Base-by-base conservation (phyloP, 768 basidiomycete genomes). In the Amanita thiersii region DNA sequence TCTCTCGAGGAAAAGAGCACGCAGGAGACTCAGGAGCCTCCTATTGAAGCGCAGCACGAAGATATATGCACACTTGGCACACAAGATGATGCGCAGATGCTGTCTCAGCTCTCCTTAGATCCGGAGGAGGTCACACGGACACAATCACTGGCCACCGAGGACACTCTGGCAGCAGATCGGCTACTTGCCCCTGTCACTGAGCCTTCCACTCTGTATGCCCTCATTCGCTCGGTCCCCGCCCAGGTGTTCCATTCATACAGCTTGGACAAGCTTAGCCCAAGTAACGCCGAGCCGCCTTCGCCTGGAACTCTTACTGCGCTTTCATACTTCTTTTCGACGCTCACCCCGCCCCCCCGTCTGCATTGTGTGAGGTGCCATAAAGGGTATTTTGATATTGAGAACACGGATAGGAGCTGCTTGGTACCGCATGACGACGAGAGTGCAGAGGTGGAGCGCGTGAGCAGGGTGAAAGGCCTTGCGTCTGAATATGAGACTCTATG, bases 391-490 rank as follows among this genome's bases (percentile, higher is more conserved):
- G 83, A 81, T 0, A 63, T 87, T 11, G 84, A 86, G 50, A 89
- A 88, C 54, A 64, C 61, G n/a, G 83, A 85, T 47, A 64, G 73
- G 17, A 73, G 77, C 40, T 88, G 86, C 52, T 64, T 73, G 5
- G 73, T 87, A 2, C 65, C 78, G 3, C 86, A 89, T 49, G 86
- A 88, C 50, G 86, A 89, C 54, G 86, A 88, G 26, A 86, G 83
- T 49, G 79, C 86, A 0, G 64, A 79, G 41, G 83, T 88, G 2
- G 80, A 81, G 53, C 70, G 79, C 23, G 67, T 81, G 1, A 35
- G 44, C 45, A 46, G 54, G 52, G 37, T 24, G 23, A 54, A 55
- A 33, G 53, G 56, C 5, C 40, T 52, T 21, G 59, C 61, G 11
- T 60, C 60, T 2, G 55, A 62, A 37, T 72, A 70, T 44, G 69